Conservation (phyloP, 129 eudicot genomes). For the Chrysanthemum lavandulifolium region DNA sequence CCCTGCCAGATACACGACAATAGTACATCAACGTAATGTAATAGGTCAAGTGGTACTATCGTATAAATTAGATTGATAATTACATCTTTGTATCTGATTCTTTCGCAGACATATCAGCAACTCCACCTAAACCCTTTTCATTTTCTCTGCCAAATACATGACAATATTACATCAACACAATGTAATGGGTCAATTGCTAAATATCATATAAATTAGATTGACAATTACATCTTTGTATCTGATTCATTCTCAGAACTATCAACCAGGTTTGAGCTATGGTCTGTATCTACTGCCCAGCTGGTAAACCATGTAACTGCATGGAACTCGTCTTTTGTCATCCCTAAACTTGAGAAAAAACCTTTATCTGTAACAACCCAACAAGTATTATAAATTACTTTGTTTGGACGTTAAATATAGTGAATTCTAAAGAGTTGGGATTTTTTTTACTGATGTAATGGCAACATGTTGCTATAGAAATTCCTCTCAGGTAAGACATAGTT, state of each 20-base stretch:
- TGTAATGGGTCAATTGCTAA: neutral
- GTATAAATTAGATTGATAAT: neutral
- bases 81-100: constrained; percentile 37
- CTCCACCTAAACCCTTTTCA: constrained; percentile 32
- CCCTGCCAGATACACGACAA: constrained; percentile 22
- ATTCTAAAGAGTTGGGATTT: neutral
- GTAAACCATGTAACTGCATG: constrained; percentile 92
- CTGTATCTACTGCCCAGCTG: constrained; percentile 98
- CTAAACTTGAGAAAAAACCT: constrained; percentile 50
- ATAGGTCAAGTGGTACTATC: neutral
- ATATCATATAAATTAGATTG: neutral
- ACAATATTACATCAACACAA: neutral
- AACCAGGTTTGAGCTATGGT: constrained; percentile 58
- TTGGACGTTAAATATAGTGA: constrained; percentile 1
- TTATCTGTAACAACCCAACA: constrained; percentile 47
- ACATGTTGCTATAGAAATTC: constrained; percentile 91
- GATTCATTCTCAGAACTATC: constrained; percentile 38
- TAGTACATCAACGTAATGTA: neutral
- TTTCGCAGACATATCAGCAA: constrained; percentile 39
- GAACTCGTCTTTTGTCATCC: constrained; percentile 69
- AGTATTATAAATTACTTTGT: neutral
- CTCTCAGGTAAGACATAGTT: constrained; percentile 44
- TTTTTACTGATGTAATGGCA: constrained; percentile 83
- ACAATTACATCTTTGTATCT: constrained; percentile 29
- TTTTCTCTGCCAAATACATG: constrained; percentile 25